Base-by-base conservation (phyloP, 345 rosid genomes). In the Acer yangbiense region DNA sequence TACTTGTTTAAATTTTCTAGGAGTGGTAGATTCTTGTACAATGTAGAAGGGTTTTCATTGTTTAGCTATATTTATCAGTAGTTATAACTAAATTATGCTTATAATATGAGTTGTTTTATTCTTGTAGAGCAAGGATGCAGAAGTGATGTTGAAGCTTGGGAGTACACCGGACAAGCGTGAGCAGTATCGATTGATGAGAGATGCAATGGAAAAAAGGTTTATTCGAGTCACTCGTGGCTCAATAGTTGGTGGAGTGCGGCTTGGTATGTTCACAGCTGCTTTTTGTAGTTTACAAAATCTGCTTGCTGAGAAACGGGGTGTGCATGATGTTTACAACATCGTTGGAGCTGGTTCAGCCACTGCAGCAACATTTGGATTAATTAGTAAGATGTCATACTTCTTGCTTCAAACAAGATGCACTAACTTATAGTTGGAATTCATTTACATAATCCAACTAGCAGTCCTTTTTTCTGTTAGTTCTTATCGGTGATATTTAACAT, bases 341-440 rank as follows among this genome's bases (percentile, higher is more conserved):
- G 97, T 86, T 11, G 98, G 97, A 74, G 98, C 97, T 68, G 98
- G 97, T 82, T 94, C 99, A 44, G 97, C 97, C 54, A 91, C 99
- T 73, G 97, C 97, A 58, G 98, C 99, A 5, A 72, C 93, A 8
- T 94, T 95, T 83, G 99, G 97, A 76, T 69, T 95, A 69, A 84
- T 95, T 60, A 78, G 99, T 94, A 92, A 82, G 81, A 66, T 80
- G 13, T 60, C 71, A 12, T 73, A 54, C 55, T 69, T 62, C 61
- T 41, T 25, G 3, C 35, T 46, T 54, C 43, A 16, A 17, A 73
- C 14, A 6, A 58, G 18, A 29, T 70, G 65, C 14, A 23, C 8
- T 65, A 9, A 21, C 69, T 4, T 35, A 27, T 64, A 18, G 8
- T 58, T 52, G 61, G 48, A 17, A 11, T 60, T 27, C 35, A 0